Evolutionary conservation across 1,139 yeast species (phyloP), one percentile per base, ranked within the genome.

Genomic region (Geotrichum klebahnii): DNA sequence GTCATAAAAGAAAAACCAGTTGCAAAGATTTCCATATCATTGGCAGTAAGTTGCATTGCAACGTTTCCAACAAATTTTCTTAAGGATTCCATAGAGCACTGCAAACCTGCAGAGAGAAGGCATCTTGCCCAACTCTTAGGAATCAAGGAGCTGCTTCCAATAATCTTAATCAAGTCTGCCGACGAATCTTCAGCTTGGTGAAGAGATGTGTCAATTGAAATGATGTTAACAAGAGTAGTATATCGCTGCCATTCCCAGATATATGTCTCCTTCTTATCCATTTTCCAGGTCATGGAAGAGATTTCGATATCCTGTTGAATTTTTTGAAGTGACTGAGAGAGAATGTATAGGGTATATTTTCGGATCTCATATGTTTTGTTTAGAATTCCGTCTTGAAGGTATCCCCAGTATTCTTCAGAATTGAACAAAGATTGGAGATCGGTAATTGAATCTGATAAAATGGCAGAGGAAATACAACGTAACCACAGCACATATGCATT

Each of bases 171-270:
- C 37, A 89, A 76, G 60, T 87, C 96, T 5, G 69, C 68, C 1
- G 78, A 67, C 0, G 95, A 94, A 10, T 89, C 96, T 58, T 82
- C 82, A 0, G 92, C 81, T 66, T 89, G 97, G 61, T 89, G 90
- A 59, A 86, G 70, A 0, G 96, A 85, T 0, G 96, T 82, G 63
- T 89, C 97, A 44, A 89, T 76, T 1, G 89, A 94, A 36, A 87
- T 69, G 44, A 89, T 84, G 61, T 89, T 96, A 57, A 80, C 84
- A 12, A 89, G 68, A 0, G 96, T 85, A 31, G 80, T 73, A 60
- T 73, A 89, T 54, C 87, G 74, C 44, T 78, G 75, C 96, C 96
- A 89, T 42, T 80, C 79, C 14, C 70, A 71, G 33, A 78, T 60
- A 46, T 75, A 72, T 2, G 60, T 58, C 0, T 62, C 61, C 2